Base-by-base conservation (phyloP, 345 rosid genomes). In the Lenwebbia sp. region DNA sequence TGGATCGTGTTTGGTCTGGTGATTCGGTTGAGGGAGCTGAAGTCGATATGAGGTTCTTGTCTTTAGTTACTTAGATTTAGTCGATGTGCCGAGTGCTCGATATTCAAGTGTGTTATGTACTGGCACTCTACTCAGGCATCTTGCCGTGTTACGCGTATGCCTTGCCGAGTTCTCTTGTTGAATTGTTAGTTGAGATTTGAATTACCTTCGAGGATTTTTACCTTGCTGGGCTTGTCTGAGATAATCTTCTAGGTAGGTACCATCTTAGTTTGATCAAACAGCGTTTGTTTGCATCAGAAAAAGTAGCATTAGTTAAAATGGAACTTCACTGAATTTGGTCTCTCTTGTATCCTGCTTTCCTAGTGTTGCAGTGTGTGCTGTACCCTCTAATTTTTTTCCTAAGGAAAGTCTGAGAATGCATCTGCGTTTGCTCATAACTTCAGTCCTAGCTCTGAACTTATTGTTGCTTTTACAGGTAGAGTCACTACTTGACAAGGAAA, bases 401-500 rank as follows among this genome's bases (percentile, higher is more conserved):
- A 40, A 50, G 40, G 13, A 28, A 28, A 52, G n/a, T 50, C 8
- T 28, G 84, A 82, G 56, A 82, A 17, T 19, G 84, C 25, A 21
- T 17, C 23, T 82, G 58, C 4, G 3, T 82, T 82, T 17, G 30
- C 40, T 82, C 37, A 33, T 26, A 30, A 19, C 22, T 13, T 52
- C 25, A 50, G 41, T 14, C 25, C 58, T 82, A 7, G 14, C 23
- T 82, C 25, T 82, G 58, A 28, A 44, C 54, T 51, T 33, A 14
- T 83, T 11, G 25, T 83, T 53, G 84, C 33, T 30, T 40, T 57
- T 22, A 78, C 51, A 98, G 99, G 98, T 98, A 92, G 99, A 98
- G 90, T 88, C 97, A 2, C 85, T 98, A 47, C 88, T 98, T 49
- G 98, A 98, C 95, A 96, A 93, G 90, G 99, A 95, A 83, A 93